These are phyloP conservation scores for Alternaria incomplexa DNA, from an alignment of 2,329 filamentous ascomycete species.

Conservation along the genomic window DNA sequence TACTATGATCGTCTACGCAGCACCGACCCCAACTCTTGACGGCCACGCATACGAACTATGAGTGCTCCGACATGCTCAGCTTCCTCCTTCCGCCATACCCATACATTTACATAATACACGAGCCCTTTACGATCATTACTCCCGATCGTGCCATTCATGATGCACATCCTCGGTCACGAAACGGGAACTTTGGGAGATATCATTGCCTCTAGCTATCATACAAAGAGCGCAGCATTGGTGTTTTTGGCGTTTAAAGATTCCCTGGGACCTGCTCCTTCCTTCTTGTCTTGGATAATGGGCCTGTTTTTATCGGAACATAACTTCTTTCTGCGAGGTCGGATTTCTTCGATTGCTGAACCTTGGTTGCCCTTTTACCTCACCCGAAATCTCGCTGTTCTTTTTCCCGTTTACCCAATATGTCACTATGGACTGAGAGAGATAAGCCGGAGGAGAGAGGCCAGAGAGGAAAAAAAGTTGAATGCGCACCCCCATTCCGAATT, in stretches of 20 bases:
- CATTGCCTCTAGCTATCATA: conserved; percentile 45
- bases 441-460: not conserved
- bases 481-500: not conserved
- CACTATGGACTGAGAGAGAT: not conserved
- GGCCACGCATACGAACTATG: conserved; percentile 39
- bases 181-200: conserved; percentile 41
- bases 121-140: conserved; percentile 40
- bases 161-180: conserved; percentile 43
- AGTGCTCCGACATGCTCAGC: conserved; percentile 10
- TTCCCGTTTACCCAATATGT: not conserved
- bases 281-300: conserved; percentile 18
- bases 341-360: not conserved
- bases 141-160: conserved; percentile 38
- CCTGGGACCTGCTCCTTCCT: conserved; percentile 24
- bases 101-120: conserved; percentile 45
- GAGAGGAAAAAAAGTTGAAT: conserved; percentile 10
- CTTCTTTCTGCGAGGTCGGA: conserved; percentile 6
- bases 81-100: conserved; percentile 11
- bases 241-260: conserved; percentile 43
- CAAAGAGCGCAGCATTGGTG: conserved; percentile 48
- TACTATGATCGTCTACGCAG: conserved; percentile 61
- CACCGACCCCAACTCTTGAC: conserved; percentile 30
- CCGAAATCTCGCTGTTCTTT: not conserved
- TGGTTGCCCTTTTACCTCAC: not conserved
- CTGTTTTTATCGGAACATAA: conserved; percentile 12